Conservation (phyloP, 345 rosid genomes). For the Bruguiera sexangula region DNA sequence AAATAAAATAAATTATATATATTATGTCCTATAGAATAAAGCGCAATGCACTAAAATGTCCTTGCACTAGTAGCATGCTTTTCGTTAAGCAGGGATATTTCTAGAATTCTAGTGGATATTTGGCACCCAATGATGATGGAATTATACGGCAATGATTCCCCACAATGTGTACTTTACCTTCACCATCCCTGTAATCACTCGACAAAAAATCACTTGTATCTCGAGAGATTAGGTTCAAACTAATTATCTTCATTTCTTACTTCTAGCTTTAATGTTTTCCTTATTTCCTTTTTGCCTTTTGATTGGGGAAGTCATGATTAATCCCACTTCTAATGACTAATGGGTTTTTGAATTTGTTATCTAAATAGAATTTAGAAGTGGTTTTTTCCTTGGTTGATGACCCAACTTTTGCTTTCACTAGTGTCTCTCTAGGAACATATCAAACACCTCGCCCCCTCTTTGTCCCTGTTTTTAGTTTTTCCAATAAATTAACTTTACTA, state of each 20-base stretch:
- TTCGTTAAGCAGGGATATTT: slow-evolving; percentile 12
- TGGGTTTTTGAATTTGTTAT: slow-evolving; percentile 30
- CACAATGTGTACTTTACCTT: slow-evolving; percentile 17
- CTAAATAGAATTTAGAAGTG: slow-evolving; percentile 2
- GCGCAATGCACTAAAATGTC: too few species aligned
- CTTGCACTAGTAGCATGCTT: not conserved
- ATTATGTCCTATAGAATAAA: too few species aligned
- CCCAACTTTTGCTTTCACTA: slow-evolving; percentile 19
- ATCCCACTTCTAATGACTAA: slow-evolving; percentile 35
- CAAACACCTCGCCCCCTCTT: slow-evolving; percentile 4
- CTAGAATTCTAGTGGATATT: slow-evolving; percentile 27
- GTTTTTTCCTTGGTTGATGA: not conserved
- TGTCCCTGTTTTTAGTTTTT: not conserved
- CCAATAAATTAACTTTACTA: not conserved
- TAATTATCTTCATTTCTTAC: slow-evolving; percentile 4
- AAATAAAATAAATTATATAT: too few species aligned
- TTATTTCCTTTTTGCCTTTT: slow-evolving; percentile 16
- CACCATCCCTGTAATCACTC: slow-evolving; percentile 27
- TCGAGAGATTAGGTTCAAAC: slow-evolving; percentile 17
- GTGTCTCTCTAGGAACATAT: not conserved
- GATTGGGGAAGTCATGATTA: slow-evolving; percentile 34
- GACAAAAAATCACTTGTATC: slow-evolving; percentile 27
- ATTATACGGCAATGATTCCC: slow-evolving; percentile 32
- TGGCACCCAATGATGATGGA: slow-evolving; percentile 39
- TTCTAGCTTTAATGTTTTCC: slow-evolving; percentile 11